These are phyloP conservation scores for Venturia oleaginea DNA, from an alignment of 2,329 filamentous ascomycete species.

Conservation along the genomic window DNA sequence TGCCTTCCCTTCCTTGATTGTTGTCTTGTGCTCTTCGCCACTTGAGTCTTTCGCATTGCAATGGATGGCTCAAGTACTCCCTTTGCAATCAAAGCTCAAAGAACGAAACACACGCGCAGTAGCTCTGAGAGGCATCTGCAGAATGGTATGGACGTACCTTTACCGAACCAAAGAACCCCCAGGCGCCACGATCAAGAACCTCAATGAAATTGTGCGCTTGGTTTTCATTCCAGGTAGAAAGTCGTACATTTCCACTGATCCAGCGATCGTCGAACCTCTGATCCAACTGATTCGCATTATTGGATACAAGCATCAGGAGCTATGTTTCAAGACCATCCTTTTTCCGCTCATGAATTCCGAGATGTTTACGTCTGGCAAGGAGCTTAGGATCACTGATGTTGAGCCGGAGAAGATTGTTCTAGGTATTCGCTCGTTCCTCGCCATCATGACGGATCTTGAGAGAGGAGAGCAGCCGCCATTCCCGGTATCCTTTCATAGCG, in stretches of 20 bases:
- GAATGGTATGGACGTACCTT: conserved; percentile 88
- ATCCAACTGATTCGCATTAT: conserved; percentile 93
- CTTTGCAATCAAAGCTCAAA: conserved; percentile 72
- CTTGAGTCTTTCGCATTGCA: conserved; percentile 74
- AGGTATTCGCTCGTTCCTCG: conserved; percentile 86
- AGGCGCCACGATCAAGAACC: conserved; percentile 60
- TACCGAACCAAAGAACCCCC: conserved; percentile 66
- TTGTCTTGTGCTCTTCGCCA: conserved; percentile 79
- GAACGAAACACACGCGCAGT: conserved; percentile 70
- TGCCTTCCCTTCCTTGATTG: conserved; percentile 79
- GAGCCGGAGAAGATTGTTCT: conserved; percentile 97
- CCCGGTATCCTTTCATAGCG: conserved; percentile 53
- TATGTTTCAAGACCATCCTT: conserved; percentile 87
- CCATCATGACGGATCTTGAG: conserved; percentile 87
- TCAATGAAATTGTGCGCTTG: conserved; percentile 82
- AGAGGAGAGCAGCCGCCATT: conserved; percentile 79
- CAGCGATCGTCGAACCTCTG: conserved; percentile 75
- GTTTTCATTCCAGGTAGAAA: conserved; percentile 73
- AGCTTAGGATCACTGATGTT: conserved; percentile 80
- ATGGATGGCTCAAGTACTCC: conserved; percentile 74
- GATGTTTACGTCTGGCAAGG: conserved; percentile 65
- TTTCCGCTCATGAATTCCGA: conserved; percentile 93
- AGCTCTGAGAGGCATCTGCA: conserved; percentile 80
- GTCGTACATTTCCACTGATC: conserved; percentile 73
- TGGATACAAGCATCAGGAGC: conserved; percentile 85